phyloP scores from a whole-genome alignment of 1,284 basidiomycete species.

The Pterulicium gracile region DNA sequence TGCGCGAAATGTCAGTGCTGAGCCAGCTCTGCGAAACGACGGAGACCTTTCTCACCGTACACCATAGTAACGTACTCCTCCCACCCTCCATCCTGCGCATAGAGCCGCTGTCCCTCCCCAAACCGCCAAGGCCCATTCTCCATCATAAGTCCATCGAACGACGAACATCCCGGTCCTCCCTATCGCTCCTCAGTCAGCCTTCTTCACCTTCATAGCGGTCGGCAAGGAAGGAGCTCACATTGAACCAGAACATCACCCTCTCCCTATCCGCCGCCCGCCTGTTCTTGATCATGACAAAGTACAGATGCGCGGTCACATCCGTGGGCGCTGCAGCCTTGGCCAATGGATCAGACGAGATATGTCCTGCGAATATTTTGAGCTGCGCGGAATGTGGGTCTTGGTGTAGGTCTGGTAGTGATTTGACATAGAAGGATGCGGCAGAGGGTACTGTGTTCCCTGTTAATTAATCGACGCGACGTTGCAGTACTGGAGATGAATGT shows the following conservation, averaged over 20 bases:
- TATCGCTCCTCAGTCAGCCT: conserved; percentile 17
- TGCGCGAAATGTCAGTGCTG: no score
- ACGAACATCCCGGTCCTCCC: conserved; percentile 95
- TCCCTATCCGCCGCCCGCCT: conserved; percentile 81
- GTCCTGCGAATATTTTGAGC: conserved; percentile 73
- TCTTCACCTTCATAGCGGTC: neutral
- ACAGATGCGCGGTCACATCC: conserved; percentile 69
- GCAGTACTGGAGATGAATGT: neutral
- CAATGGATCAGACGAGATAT: conserved; percentile 72
- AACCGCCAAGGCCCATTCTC: conserved; percentile 89
- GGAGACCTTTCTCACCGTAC: conserved; percentile 80
- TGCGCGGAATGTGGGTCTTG: conserved; percentile 54
- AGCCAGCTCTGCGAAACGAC: no score
- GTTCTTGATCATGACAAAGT: conserved; percentile 88
- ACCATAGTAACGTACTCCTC: conserved; percentile 98
- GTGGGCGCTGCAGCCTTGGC: conserved; percentile 32
- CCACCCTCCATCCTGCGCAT: conserved; percentile 85
- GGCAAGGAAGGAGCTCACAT: conserved; percentile 39
- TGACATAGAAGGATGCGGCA: conserved; percentile 80
- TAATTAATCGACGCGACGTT: conserved; percentile 6
- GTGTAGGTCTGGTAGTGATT: conserved; percentile 63
- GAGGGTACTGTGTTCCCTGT: conserved; percentile 41
- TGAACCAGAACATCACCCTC: conserved; percentile 93
- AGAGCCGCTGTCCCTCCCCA: conserved; percentile 72
- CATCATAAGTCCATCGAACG: conserved; percentile 97